Evolutionary conservation across 805 yeast genomes (phyloP).

Genomic region (Candida ficus): DNA sequence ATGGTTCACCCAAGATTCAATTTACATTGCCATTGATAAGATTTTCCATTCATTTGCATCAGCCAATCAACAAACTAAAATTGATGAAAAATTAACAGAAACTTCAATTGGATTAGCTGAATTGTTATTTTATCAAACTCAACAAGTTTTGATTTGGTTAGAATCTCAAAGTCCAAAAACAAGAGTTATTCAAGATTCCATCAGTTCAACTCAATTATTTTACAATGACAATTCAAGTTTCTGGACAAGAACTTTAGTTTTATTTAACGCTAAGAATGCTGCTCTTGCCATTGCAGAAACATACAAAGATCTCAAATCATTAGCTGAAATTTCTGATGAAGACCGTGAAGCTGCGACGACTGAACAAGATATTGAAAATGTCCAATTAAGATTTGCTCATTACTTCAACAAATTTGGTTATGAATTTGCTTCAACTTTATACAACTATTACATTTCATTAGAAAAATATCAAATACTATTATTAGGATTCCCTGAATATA

Average conservation of each 20-base stretch:
- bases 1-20: conserved; percentile 45
- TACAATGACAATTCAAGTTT: conserved; percentile 29
- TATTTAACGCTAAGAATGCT: conserved; percentile 43
- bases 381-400: conserved; percentile 32
- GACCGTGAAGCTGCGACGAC: conserved; percentile 28
- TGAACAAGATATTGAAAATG: conserved; percentile 17
- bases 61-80: conserved; percentile 4
- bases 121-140: conserved; percentile 35
- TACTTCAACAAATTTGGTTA: conserved; percentile 63
- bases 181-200: conserved; percentile 16
- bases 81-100: conserved; percentile 14
- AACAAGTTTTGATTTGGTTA: conserved; percentile 32
- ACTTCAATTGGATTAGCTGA: conserved; percentile 33
- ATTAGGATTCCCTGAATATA: conserved; percentile 49
- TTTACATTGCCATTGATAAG: conserved; percentile 36
- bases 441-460: conserved; percentile 47
- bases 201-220: conserved; percentile 17
- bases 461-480: conserved; percentile 51
- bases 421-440: conserved; percentile 61
- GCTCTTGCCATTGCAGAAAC: conserved; percentile 61
- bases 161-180: conserved; percentile 18
- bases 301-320: conserved; percentile 58
- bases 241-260: conserved; percentile 60
- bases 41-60: conserved; percentile 30
- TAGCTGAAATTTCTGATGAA: conserved; percentile 49